Evolutionary conservation across 2,329 filamentous ascomycete species (phyloP).

Genomic region (Bipolaris cookei): DNA sequence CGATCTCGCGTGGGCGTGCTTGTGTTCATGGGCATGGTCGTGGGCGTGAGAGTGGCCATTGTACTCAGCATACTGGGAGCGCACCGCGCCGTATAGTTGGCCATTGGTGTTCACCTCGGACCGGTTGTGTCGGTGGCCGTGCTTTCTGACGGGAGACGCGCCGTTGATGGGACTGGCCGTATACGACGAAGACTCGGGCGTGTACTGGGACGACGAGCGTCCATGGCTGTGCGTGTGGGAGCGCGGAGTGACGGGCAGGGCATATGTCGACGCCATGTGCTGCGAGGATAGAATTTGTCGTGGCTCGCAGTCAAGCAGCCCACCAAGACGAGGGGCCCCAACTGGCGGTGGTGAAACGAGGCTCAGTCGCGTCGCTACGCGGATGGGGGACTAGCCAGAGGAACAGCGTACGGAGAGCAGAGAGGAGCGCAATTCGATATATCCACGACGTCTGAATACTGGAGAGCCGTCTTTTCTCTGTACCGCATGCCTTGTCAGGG

Average conservation of each 20-base stretch:
- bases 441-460: background rate
- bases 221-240: slow-evolving; percentile 46
- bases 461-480: background rate
- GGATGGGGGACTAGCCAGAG: slow-evolving; percentile 6
- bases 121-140: slow-evolving; percentile 39
- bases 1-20: slow-evolving; percentile 28
- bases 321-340: slow-evolving; percentile 9
- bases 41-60: slow-evolving; percentile 9
- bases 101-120: slow-evolving; percentile 45
- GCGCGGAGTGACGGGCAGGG: slow-evolving; percentile 45
- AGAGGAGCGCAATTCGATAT: background rate
- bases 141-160: slow-evolving; percentile 32
- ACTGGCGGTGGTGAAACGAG: background rate
- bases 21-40: slow-evolving; percentile 34
- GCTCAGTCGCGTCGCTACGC: slow-evolving; percentile 5
- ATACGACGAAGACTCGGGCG: slow-evolving; percentile 33
- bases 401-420: slow-evolving; percentile 13
- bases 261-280: slow-evolving; percentile 55
- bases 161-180: slow-evolving; percentile 27
- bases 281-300: slow-evolving; percentile 4
- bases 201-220: slow-evolving; percentile 50
- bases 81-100: slow-evolving; percentile 42
- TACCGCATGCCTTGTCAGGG: slow-evolving; percentile 27
- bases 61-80: slow-evolving; percentile 39
- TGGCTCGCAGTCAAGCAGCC: slow-evolving; percentile 18